Percentiles rank a stretch among this genome's conserved stretches.
Evolutionary conservation across 208 protist species (phyloP).

Genomic region (Angomonas desouzai): DNA sequence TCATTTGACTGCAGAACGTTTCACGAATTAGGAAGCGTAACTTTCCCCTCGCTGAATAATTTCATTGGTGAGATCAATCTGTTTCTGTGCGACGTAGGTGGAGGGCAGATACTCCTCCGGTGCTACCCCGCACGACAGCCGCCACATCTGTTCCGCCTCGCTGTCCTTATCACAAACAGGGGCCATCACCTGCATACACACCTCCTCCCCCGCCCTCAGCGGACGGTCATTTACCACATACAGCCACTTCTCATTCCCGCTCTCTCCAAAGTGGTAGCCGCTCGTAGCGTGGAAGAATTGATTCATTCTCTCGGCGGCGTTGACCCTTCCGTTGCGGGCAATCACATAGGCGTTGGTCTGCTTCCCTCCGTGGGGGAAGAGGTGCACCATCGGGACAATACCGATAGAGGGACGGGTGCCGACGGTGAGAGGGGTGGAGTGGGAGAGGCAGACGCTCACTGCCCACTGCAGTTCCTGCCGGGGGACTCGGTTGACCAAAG

Average conservation of each 20-base stretch:
- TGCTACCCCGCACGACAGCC: slow-evolving; percentile 64
- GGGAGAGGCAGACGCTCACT: slow-evolving; percentile 80
- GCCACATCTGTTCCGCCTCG: slow-evolving; percentile 85
- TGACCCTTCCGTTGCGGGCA: slow-evolving; percentile 41
- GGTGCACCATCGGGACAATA: slow-evolving; percentile 81
- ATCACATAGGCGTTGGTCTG: slow-evolving; percentile 70
- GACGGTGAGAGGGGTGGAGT: slow-evolving; percentile 80
- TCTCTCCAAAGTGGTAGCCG: slow-evolving; percentile 50
- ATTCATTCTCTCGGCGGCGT: slow-evolving; percentile 38
- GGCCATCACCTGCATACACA: slow-evolving; percentile 81
- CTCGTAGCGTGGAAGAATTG: slow-evolving; percentile 45
- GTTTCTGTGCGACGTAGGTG: slow-evolving; percentile 35
- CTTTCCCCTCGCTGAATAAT: slow-evolving; percentile 36
- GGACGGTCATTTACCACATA: slow-evolving; percentile 61
- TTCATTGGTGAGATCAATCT: slow-evolving; percentile 36
- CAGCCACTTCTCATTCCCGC: slow-evolving; percentile 55
- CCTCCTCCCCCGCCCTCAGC: slow-evolving; percentile 65
- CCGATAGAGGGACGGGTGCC: slow-evolving; percentile 68
- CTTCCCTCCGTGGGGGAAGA: slow-evolving; percentile 81
- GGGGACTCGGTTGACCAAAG: slow-evolving; percentile 83
- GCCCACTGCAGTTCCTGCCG: slow-evolving; percentile 79
- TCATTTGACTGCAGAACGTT: too few relatives aligned
- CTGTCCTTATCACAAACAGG: slow-evolving; percentile 80
- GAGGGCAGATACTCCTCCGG: slow-evolving; percentile 66
- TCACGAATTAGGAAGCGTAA: slow-evolving; percentile 11